Evolutionary conservation across 768 basidiomycete genomes (phyloP).

Genomic region (Rhodotorula sphaerocarpa): DNA sequence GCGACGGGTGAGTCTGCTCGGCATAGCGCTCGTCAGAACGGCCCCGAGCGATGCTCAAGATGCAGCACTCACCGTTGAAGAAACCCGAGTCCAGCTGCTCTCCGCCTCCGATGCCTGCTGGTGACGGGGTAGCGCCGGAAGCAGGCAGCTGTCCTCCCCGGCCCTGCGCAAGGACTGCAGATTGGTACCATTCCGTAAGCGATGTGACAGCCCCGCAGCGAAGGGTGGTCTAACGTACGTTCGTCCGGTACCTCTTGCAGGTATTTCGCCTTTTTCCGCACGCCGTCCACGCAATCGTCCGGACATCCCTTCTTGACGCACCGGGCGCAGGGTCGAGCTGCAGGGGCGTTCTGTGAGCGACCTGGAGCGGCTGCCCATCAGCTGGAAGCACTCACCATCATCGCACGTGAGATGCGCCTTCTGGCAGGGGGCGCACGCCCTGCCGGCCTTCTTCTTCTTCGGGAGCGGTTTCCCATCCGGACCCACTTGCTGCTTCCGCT

Average conservation of each 20-base stretch:
- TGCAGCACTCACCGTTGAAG: not conserved
- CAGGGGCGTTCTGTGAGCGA: too few relatives aligned
- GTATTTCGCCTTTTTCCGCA: conserved; percentile 97
- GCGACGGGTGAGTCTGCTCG: too few relatives aligned
- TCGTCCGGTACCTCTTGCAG: conserved; percentile 88
- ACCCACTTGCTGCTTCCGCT: conserved; percentile 2
- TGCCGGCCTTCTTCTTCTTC: conserved; percentile 79
- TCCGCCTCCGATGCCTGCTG: not conserved
- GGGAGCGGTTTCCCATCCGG: conserved; percentile 17
- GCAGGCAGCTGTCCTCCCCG: not conserved
- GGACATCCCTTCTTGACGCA: conserved; percentile 90
- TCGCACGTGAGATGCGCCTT: conserved; percentile 98
- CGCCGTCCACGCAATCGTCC: conserved; percentile 81
- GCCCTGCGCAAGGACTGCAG: conserved; percentile 13
- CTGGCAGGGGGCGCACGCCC: conserved; percentile 92
- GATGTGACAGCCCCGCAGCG: too few relatives aligned
- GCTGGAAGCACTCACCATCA: conserved; percentile 59
- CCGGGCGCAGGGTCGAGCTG: conserved; percentile 91
- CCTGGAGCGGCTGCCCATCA: not conserved
- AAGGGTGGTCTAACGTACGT: conserved; percentile 48
- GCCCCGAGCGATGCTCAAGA: too few relatives aligned
- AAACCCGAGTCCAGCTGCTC: not conserved
- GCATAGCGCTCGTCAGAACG: too few relatives aligned
- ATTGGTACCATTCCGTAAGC: not conserved
- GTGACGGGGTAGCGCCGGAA: not conserved